Evolutionary conservation across 495 filamentous ascomycete species (phyloP).

Genomic region (Hypoxylon cercidicola): DNA sequence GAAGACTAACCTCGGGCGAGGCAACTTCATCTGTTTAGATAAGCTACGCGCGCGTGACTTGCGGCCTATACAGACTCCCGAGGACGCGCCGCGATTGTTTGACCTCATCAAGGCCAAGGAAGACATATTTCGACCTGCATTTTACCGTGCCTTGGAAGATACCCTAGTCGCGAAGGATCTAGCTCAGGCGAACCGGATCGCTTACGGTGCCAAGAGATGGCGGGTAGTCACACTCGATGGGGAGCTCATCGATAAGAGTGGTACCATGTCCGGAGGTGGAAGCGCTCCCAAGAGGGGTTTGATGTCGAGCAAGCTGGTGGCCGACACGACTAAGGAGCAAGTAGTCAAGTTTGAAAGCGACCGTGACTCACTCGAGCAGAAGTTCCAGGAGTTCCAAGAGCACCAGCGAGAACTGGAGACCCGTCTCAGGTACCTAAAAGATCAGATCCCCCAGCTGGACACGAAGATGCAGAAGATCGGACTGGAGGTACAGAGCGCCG

Average conservation of each 20-base stretch:
- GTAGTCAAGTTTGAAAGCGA: constrained; percentile 86
- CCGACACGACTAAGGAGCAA: constrained; percentile 86
- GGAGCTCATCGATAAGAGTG: constrained; percentile 94
- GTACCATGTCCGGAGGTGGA: constrained; percentile 98
- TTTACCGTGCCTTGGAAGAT: constrained; percentile 92
- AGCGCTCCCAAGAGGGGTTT: constrained; percentile 85
- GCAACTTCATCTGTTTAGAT: constrained; percentile 95
- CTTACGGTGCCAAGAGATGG: constrained; percentile 92
- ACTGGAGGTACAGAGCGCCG: constrained; percentile 88
- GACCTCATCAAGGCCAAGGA: constrained; percentile 92
- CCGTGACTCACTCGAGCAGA: constrained; percentile 82
- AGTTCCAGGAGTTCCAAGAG: constrained; percentile 82
- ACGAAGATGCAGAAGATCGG: constrained; percentile 92
- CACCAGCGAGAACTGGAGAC: constrained; percentile 80
- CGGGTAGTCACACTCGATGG: constrained; percentile 95
- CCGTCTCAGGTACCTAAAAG: constrained; percentile 75
- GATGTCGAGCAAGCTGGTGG: constrained; percentile 94
- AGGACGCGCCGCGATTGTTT: constrained; percentile 90
- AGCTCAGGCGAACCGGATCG: constrained; percentile 93
- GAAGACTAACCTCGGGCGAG: constrained; percentile 97
- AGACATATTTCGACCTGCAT: constrained; percentile 86
- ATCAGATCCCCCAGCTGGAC: constrained; percentile 84
- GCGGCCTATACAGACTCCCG: constrained; percentile 82
- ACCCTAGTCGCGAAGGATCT: constrained; percentile 94
- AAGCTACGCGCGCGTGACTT: constrained; percentile 82